Evolutionary conservation across 225 moss, liverwort and hornwort genomes (phyloP), one percentile per base, ranked within the genome.

Genomic region (Marchantia polymorpha): DNA sequence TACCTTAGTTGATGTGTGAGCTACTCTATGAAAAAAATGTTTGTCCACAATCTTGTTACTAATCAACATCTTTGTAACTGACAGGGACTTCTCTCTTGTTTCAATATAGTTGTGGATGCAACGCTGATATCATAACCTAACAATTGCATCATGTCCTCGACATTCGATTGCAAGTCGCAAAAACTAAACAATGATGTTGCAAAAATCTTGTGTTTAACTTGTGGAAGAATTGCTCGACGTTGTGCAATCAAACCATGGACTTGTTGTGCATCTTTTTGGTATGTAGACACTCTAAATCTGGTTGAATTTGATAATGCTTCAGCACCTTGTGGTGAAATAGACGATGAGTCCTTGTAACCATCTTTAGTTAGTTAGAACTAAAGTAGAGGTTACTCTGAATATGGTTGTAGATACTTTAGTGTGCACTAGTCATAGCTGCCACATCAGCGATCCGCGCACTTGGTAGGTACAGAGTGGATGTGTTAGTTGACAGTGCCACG

Each of bases 1-100:
- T 31, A 71, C 70, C 30, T 71, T 15, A 14, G 70, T 10, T 8
- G 46, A 71, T 31, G 70, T 7, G 46, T 71, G 46, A 71, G 70
- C 30, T 29, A 59, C 76, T 46, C 60, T 71, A 11, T 71, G 70
- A 39, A 71, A 31, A 20, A 9, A 71, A 71, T 71, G 70, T 17
- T 31, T 71, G 10, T 71, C 70, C 70, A 71, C 29, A 31, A 71
- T 27, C 8, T 20, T 20, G 12, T n/a, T 71, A 29, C 20, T 27
- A 31, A 71, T 17, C n/a, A 65, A 7, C 20, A 65, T 14, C 12
- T 65, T 22, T 22, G n/a, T 22, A 65, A 65, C n/a, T 65, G 64
- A 65, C 12, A 22, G 12, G n/a, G 64, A 12, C 64, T 65, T 65
- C n/a, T 10, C 13, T 12, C 20, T 22, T 22, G 8, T 65, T 25